A percentile compares a stretch with the other conserved stretches of the same genome.
Evolutionary conservation across 192 early-diverging fungal genomes (phyloP).

Genomic region (Backusella psychrophila): DNA sequence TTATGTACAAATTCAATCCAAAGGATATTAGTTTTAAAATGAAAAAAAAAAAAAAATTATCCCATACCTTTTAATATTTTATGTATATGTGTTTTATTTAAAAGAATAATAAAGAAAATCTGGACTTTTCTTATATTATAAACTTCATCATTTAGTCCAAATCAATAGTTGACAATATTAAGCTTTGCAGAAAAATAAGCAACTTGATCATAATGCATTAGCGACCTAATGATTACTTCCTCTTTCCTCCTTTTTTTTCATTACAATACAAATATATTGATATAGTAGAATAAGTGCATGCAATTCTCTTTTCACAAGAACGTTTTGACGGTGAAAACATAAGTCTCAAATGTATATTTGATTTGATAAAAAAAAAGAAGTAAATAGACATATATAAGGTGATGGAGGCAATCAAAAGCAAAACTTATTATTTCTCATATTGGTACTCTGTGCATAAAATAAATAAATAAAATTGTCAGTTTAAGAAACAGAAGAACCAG

Average conservation of each 20-base stretch:
- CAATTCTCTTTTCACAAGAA: not conserved
- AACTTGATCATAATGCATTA: not conserved
- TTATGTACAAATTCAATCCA: conserved; percentile 85
- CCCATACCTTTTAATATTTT: not conserved
- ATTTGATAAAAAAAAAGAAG: too few relatives aligned
- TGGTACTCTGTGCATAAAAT: not conserved
- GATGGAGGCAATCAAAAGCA: too few relatives aligned
- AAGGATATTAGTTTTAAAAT: conserved; percentile 30
- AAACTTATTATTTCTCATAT: not conserved
- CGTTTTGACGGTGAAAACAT: too few relatives aligned
- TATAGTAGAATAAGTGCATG: not conserved
- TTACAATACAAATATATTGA: not conserved
- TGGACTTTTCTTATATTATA: not conserved
- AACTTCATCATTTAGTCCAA: too few relatives aligned
- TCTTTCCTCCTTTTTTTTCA: not conserved
- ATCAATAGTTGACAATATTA: not conserved
- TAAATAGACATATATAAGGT: too few relatives aligned
- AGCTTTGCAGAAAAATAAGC: not conserved
- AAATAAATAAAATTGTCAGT: not conserved
- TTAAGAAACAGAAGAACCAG: not conserved
- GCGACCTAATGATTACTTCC: not conserved
- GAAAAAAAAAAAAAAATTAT: not conserved
- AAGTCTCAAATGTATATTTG: too few relatives aligned
- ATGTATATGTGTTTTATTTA: not conserved
- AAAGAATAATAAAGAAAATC: conserved; percentile 1